Evolutionary conservation across 2,329 filamentous ascomycete species (phyloP).

Genomic region (Sarocladium oryzae): DNA sequence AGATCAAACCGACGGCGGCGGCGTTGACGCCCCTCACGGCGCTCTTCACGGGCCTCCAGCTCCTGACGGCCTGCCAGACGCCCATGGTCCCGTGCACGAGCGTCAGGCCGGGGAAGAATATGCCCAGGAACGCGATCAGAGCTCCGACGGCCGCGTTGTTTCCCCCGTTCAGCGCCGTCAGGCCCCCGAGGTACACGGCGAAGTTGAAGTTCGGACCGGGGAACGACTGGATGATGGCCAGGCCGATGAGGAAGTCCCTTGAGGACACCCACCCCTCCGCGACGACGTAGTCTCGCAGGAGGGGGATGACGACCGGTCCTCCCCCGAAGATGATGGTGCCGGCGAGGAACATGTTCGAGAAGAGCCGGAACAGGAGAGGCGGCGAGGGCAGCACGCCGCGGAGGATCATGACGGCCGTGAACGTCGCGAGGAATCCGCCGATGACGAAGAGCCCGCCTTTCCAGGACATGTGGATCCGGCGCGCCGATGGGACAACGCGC

Average conservation of each 20-base stretch:
- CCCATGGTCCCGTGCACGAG: constrained; percentile 41
- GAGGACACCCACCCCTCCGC: constrained; percentile 62
- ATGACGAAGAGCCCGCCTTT: constrained; percentile 36
- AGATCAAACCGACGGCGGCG: constrained; percentile 51
- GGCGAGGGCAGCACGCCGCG: constrained; percentile 32
- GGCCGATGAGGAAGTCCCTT: constrained; percentile 65
- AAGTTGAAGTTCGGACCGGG: constrained; percentile 45
- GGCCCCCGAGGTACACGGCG: constrained; percentile 46
- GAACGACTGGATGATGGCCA: constrained; percentile 65
- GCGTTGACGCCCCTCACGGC: constrained; percentile 45
- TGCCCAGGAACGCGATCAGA: constrained; percentile 41
- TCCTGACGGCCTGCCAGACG: constrained; percentile 44
- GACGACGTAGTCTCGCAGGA: constrained; percentile 57
- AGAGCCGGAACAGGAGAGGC: constrained; percentile 51
- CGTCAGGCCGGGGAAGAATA: constrained; percentile 41
- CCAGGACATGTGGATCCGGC: constrained; percentile 36
- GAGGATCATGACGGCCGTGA: constrained; percentile 49
- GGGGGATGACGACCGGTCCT: constrained; percentile 58
- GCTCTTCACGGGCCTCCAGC: constrained; percentile 34
- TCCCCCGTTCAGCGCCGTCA: constrained; percentile 35
- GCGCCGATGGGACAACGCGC: constrained; percentile 26
- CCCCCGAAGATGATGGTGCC: constrained; percentile 64
- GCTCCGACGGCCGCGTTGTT: constrained; percentile 33
- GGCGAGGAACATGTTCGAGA: constrained; percentile 67
- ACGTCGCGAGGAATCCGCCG: constrained; percentile 45